phyloP scores from a whole-genome alignment of 768 basidiomycete genomes.

The Macrolepiota fuliginosa region DNA sequence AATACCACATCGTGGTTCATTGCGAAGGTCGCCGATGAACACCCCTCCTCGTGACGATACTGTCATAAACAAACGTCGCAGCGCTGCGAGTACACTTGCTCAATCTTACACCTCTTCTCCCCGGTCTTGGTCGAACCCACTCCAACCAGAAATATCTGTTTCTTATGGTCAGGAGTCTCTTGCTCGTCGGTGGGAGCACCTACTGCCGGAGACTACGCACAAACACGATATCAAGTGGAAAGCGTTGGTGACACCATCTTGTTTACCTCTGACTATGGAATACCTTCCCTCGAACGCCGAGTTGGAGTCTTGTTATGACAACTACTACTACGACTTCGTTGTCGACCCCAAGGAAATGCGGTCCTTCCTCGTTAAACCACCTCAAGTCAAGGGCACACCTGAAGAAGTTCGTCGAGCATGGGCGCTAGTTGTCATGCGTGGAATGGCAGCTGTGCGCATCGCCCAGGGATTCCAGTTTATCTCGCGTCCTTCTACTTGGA shows the following conservation, averaged over 20 bases:
- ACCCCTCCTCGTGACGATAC: conserved; percentile 73
- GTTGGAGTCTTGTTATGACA: conserved; percentile 72
- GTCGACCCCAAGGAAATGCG: conserved; percentile 82
- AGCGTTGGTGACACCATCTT: conserved; percentile 79
- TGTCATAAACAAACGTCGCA: conserved; percentile 55
- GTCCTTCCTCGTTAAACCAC: conserved; percentile 81
- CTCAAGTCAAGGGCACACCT: conserved; percentile 39
- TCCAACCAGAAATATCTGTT: conserved; percentile 53
- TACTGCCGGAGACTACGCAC: conserved; percentile 67
- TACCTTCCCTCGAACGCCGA: conserved; percentile 78
- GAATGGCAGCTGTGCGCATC: conserved; percentile 90
- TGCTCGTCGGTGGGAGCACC: conserved; percentile 90
- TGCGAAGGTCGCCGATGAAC: conserved; percentile 61
- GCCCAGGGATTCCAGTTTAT: conserved; percentile 96
- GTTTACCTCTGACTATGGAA: conserved; percentile 88
- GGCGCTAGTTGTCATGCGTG: conserved; percentile 83
- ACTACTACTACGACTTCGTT: conserved; percentile 87
- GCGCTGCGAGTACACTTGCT: conserved; percentile 34
- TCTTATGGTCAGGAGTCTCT: conserved; percentile 67
- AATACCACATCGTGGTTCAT: conserved; percentile 41
- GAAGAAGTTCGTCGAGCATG: conserved; percentile 67
- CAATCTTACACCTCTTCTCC: conserved; percentile 45
- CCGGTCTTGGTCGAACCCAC: conserved; percentile 59
- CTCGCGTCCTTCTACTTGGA: conserved; percentile 41
- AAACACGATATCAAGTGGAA: conserved; percentile 94